Base-by-base conservation (phyloP, 805 yeast genomes). In the Starmerella asiatica region DNA sequence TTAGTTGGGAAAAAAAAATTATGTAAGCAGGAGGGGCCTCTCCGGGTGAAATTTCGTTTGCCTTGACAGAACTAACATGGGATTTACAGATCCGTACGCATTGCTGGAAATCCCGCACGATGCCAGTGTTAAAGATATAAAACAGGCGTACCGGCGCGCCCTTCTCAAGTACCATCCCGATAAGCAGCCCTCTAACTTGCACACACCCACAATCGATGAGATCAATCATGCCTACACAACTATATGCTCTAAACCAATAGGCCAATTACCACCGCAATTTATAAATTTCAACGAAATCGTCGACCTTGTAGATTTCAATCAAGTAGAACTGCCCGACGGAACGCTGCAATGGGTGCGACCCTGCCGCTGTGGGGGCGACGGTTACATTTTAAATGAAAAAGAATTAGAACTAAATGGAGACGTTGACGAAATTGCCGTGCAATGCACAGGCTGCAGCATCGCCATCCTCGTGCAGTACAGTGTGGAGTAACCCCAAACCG, bases 111-210 rank as follows among this genome's bases (percentile, higher is more conserved):
- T 53, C n/a, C 17, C 41, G 0, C 60, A 79, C 1, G 52, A 57
- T 0, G 58, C 64, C 2, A 54, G 58, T 3, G 68, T 28, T 71
- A 3, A 44, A 58, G 17, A 44, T 12, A 65, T 86, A 21, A 76
- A 73, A 46, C 54, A 56, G 7, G 86, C 93, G 0, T 88, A 86
- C 56, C 70, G 68, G 40, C 61, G 56, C 26, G 69, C 69, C 14
- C 65, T 88, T 5, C 62, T 88, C 1, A 53, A 56, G 3, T 57
- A 70, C 2, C 97, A 88, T 57, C 97, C 97, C 1, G 97, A 88
- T 56, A 86, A 85, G 38, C 18, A 14, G 18, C 16, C 21, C 16
- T 6, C 18, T 3, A 11, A 11, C 15, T 21, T 23, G 19, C 4
- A 29, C 3, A 15, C 12, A 7, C 27, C 32, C 27, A 45, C 61